These are phyloP conservation scores for Spathaspora sp. DNA, from an alignment of 1,139 yeast genomes.

Conservation along the genomic window DNA sequence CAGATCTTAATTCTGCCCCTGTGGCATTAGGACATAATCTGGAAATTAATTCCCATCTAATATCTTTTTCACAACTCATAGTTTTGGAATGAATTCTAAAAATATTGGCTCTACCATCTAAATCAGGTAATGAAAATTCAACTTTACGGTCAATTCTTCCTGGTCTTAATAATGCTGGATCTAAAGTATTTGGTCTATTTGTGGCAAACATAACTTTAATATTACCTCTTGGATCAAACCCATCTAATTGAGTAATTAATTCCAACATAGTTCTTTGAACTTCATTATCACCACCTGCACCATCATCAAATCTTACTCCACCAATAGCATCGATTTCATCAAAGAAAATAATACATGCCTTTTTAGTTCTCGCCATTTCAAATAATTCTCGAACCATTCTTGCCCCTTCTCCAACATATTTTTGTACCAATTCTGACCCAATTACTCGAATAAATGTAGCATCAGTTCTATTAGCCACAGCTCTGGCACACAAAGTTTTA, in stretches of 20 bases:
- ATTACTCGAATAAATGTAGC: constrained; percentile 97
- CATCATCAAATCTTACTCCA: constrained; percentile 98
- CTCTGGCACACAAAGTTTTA: constrained; percentile 95
- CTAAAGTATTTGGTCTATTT: constrained; percentile 94
- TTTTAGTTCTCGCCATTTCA: constrained; percentile 97
- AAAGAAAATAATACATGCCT: constrained; percentile 93
- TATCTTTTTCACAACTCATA: constrained; percentile 95
- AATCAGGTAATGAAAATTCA: constrained; percentile 92
- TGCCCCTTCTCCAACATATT: constrained; percentile 99
- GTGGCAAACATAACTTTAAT: constrained; percentile 99
- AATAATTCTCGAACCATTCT: constrained; percentile 97
- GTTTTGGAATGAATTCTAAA: constrained; percentile 96
- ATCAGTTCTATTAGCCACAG: constrained; percentile 97
- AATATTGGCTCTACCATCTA: constrained; percentile 96
- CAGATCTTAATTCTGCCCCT: constrained; percentile 96
- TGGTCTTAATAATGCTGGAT: constrained; percentile 96
- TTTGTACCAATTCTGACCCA: constrained; percentile 96
- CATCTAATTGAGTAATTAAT: constrained; percentile 93
- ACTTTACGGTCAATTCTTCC: constrained; percentile 98
- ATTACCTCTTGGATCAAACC: constrained; percentile 97
- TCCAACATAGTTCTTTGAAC: constrained; percentile 99
- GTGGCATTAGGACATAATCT: constrained; percentile 97
- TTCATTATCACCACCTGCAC: constrained; percentile 99
- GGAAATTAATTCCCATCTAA: constrained; percentile 97
- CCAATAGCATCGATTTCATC: constrained; percentile 99